These are phyloP conservation scores for Monosporascus ibericus DNA, from an alignment of 2,329 filamentous ascomycete species.

Conservation along the genomic window DNA sequence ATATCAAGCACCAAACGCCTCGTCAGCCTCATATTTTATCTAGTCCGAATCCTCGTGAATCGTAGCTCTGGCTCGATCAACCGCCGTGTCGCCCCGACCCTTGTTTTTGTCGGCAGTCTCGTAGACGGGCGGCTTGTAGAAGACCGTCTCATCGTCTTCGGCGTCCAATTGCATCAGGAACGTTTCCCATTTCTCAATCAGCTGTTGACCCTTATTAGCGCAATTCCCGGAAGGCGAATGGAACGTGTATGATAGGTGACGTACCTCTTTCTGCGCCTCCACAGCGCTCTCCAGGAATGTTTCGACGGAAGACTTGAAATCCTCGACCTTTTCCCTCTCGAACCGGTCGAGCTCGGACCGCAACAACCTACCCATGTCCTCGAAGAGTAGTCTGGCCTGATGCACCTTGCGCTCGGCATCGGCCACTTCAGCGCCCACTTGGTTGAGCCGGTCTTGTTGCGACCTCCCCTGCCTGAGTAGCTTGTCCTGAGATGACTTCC, in stretches of 20 bases:
- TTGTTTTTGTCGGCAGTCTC: slow-evolving; percentile 41
- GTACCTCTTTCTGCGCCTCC: slow-evolving; percentile 96
- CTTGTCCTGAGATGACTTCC: slow-evolving; percentile 85
- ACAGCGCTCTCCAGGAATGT: slow-evolving; percentile 96
- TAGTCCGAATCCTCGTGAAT: slow-evolving; percentile 58
- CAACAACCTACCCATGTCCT: slow-evolving; percentile 96
- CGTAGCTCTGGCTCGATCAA: slow-evolving; percentile 52
- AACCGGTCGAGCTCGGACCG: slow-evolving; percentile 86
- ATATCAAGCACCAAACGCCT: slow-evolving; percentile 7
- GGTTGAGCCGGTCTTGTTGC: slow-evolving; percentile 90
- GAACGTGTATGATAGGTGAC: slow-evolving; percentile 19
- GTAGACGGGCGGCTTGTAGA: slow-evolving; percentile 59
- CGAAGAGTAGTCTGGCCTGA: slow-evolving; percentile 82
- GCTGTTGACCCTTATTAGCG: slow-evolving; percentile 30
- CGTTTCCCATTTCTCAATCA: slow-evolving; percentile 93
- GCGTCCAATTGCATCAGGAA: slow-evolving; percentile 94
- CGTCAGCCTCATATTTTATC: slow-evolving; percentile 8
- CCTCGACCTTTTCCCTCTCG: slow-evolving; percentile 95
- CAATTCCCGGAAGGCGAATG: background rate
- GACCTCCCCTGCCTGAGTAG: slow-evolving; percentile 90
- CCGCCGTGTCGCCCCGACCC: slow-evolving; percentile 47
- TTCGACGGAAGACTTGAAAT: slow-evolving; percentile 97
- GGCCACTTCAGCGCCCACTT: slow-evolving; percentile 87
- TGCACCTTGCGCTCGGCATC: slow-evolving; percentile 92
- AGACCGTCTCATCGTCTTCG: slow-evolving; percentile 73